Evolutionary conservation across 768 basidiomycete genomes (phyloP).

Genomic region (Mycena galericulata): DNA sequence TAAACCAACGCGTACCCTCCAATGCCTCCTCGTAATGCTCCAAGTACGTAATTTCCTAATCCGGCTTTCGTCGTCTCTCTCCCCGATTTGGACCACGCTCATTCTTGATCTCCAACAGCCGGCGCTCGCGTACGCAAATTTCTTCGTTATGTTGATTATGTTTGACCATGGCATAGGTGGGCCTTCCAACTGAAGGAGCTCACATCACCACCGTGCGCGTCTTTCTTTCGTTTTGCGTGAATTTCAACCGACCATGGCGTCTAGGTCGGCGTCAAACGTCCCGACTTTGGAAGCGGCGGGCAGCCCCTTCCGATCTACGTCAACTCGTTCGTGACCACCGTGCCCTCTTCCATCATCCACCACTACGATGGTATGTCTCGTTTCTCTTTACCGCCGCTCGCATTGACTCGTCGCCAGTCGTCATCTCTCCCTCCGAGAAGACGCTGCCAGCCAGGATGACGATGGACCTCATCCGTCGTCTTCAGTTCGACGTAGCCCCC

Average conservation of each 20-base stretch:
- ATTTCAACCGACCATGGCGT: neutral
- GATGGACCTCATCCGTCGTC: slow-evolving; percentile 72
- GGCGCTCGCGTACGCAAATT: slow-evolving; percentile 14
- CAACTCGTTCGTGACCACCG: slow-evolving; percentile 75
- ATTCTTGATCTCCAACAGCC: neutral
- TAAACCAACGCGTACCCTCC: slow-evolving; percentile 8
- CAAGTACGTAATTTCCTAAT: slow-evolving; percentile 26
- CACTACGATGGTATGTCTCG: slow-evolving; percentile 80
- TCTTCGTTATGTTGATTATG: neutral
- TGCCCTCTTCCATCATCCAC: slow-evolving; percentile 55
- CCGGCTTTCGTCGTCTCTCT: no score
- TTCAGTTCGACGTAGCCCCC: slow-evolving; percentile 70
- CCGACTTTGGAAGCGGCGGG: slow-evolving; percentile 72
- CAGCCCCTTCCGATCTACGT: slow-evolving; percentile 52
- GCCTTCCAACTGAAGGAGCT: slow-evolving; percentile 20
- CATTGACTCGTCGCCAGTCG: slow-evolving; percentile 46
- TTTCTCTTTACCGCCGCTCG: slow-evolving; percentile 5
- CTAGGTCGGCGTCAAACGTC: slow-evolving; percentile 73
- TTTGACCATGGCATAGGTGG: neutral
- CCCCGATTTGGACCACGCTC: slow-evolving; percentile 3
- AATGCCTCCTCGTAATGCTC: slow-evolving; percentile 26
- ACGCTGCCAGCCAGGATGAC: slow-evolving; percentile 74
- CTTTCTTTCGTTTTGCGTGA: neutral
- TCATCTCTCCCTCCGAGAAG: slow-evolving; percentile 78
- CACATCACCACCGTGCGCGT: slow-evolving; percentile 32